Conservation (phyloP, 2,329 filamentous ascomycete genomes). For the Sporothrix pallida region DNA sequence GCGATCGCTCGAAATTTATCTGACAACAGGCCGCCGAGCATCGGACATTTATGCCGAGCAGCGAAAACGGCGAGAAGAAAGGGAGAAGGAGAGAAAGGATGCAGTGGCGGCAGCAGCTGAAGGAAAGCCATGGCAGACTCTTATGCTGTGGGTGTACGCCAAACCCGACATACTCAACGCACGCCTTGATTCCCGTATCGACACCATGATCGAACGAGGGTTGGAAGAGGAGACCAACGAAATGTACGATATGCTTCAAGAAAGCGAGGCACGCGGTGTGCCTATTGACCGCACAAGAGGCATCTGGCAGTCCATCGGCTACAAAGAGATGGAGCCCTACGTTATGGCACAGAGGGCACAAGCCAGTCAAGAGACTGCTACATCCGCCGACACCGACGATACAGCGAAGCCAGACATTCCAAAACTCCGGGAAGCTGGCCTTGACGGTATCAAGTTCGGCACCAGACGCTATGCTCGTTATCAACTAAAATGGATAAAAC, state of each 20-base stretch:
- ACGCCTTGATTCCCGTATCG: constrained; percentile 77
- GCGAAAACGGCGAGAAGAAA: constrained; percentile 42
- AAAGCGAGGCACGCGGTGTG: constrained; percentile 51
- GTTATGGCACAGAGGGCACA: constrained; percentile 46
- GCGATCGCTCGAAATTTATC: constrained; percentile 86
- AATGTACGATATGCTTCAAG: constrained; percentile 51
- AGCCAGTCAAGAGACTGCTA: not conserved
- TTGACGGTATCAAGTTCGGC: constrained; percentile 79
- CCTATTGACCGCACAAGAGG: constrained; percentile 75
- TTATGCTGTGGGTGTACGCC: constrained; percentile 89
- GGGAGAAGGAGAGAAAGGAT: constrained; percentile 35
- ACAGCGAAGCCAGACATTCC: constrained; percentile 51
- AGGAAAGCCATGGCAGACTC: constrained; percentile 54
- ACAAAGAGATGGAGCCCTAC: constrained; percentile 85
- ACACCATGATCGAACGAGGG: constrained; percentile 74
- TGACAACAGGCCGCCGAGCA: constrained; percentile 79
- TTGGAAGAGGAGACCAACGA: constrained; percentile 57
- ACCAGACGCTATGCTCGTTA: constrained; percentile 87
- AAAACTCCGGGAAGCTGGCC: constrained; percentile 60
- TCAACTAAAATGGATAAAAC: constrained; percentile 85
- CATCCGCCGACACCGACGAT: not conserved
- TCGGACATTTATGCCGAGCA: constrained; percentile 90
- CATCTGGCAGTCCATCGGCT: constrained; percentile 97
- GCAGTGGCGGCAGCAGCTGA: not conserved
- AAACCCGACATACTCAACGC: constrained; percentile 69